Base-by-base conservation (phyloP, 495 filamentous ascomycete genomes). In the Amphirosellinia nigrospora region DNA sequence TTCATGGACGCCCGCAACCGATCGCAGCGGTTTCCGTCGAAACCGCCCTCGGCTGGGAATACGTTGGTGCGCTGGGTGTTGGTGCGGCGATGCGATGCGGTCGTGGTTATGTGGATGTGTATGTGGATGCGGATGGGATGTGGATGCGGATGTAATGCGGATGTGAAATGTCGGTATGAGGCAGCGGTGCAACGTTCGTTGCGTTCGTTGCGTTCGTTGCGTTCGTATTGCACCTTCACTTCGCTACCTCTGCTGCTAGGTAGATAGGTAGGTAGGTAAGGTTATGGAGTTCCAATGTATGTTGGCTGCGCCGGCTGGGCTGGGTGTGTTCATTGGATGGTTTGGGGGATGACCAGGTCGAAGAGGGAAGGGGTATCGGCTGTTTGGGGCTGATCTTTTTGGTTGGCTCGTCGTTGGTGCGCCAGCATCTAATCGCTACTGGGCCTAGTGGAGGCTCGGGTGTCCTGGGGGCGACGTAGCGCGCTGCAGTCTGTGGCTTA, bases 111-210 rank as follows among this genome's bases (percentile, higher is more conserved):
- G 50, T 53, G 26, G 26, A 16, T 28, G 50, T 53, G 26, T 11
- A 30, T 53, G 50, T 13, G 4, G 50, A 53, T 53, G 55, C n/a
- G 9, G 55, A 58, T 34, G 32, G 19, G n/a, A n/a, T 53, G 50
- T 53, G 26, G 26, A 16, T 28, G 50, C 30, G 26, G 26, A 30
- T 53, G 50, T 13, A 2, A 53, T 53, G 55, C n/a, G 9, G 55
- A 58, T 34, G 32, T n/a, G 19, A 4, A 23, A n/a, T 36, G 55
- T n/a, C n/a, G n/a, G n/a, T 36, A 58, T 50, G 41, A 30, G 39
- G 66, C 59, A 66, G 62, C 30, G 38, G 69, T 70, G 62, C 62
- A 63, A 71, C 69, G 62, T 66, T 60, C 11, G 68, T 50, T 65
- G 23, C 34, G 11, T 59, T 9, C 23, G 50, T n/a, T 28, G 50